Percentiles rank a stretch among this genome's conserved stretches.
phyloP scores from a whole-genome alignment of 2,329 filamentous ascomycete genomes.

The Penicillium sp. region DNA sequence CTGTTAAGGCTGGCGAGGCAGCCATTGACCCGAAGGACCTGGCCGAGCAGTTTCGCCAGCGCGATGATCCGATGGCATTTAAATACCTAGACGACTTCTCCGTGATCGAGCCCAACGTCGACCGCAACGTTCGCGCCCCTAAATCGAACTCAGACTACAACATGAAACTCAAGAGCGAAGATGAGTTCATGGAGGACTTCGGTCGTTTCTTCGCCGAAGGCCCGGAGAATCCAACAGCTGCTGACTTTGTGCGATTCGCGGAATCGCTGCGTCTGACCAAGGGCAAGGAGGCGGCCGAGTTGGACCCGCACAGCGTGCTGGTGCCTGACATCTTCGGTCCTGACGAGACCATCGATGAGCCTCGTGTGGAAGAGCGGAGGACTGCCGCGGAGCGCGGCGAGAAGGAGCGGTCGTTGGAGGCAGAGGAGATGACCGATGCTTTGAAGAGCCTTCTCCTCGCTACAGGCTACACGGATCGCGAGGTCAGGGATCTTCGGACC shows the following conservation, averaged over 20 bases:
- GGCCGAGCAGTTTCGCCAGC: constrained; percentile 64
- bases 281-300: constrained; percentile 48
- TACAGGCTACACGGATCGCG: constrained; percentile 50
- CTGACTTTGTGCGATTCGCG: constrained; percentile 42
- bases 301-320: constrained; percentile 47
- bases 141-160: constrained; percentile 52
- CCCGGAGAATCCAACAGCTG: constrained; percentile 47
- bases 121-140: constrained; percentile 58
- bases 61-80: constrained; percentile 67
- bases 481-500: constrained; percentile 53
- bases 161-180: constrained; percentile 57
- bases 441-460: constrained; percentile 53
- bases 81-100: constrained; percentile 80
- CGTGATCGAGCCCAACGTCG: constrained; percentile 69
- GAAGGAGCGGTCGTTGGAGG: constrained; percentile 26
- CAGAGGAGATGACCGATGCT: constrained; percentile 35
- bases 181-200: constrained; percentile 60
- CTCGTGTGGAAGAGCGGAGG: constrained; percentile 24
- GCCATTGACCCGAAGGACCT: constrained; percentile 72
- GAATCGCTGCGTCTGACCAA: constrained; percentile 49
- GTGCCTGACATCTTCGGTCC: constrained; percentile 50
- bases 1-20: constrained; percentile 74
- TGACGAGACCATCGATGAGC: constrained; percentile 34
- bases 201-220: constrained; percentile 46
- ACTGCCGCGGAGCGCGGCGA: constrained; percentile 26